Conservation (phyloP, 2,329 filamentous ascomycete species). For the Aaosphaeria arxii region DNA sequence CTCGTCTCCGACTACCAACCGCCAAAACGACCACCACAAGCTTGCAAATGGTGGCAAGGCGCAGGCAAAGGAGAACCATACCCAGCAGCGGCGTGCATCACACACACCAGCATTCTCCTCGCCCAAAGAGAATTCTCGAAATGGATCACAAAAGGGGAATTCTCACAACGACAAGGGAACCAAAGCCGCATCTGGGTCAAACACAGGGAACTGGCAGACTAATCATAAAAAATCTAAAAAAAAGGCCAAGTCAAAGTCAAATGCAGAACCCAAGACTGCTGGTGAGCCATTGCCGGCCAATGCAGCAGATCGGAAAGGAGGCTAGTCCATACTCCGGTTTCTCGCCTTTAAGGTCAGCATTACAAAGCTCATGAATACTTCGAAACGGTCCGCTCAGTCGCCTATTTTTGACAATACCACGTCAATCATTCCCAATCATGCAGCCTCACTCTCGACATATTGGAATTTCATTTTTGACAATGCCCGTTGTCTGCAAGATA, state of each 20-base stretch:
- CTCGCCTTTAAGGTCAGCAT: too few relatives aligned
- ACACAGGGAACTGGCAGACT: constrained; percentile 10
- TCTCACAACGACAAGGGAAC: constrained; percentile 19
- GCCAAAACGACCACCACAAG: constrained; percentile 35
- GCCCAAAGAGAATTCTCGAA: constrained; percentile 20
- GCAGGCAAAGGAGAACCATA: constrained; percentile 21
- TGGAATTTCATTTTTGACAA: too few relatives aligned
- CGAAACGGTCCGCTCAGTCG: too few relatives aligned
- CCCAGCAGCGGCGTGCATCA: constrained; percentile 23
- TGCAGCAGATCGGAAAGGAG: constrained; percentile 46
- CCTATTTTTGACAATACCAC: too few relatives aligned
- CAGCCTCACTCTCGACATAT: too few relatives aligned
- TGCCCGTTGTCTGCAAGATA: too few relatives aligned
- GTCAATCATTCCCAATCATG: too few relatives aligned
- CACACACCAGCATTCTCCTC: constrained; percentile 16
- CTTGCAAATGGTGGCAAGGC: constrained; percentile 24
- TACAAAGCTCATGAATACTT: too few relatives aligned
- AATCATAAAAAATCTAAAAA: constrained; percentile 28
- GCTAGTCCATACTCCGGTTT: constrained; percentile 17
- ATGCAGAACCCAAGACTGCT: constrained; percentile 24
- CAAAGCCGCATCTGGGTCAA: not conserved
- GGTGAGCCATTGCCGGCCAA: constrained; percentile 45
- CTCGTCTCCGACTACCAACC: constrained; percentile 62
- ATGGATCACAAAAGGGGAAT: constrained; percentile 20
- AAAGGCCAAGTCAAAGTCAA: constrained; percentile 26